Evolutionary conservation across 305 asterid species (phyloP), one percentile per base, ranked within the genome.

Genomic region (Solanum hybrid): DNA sequence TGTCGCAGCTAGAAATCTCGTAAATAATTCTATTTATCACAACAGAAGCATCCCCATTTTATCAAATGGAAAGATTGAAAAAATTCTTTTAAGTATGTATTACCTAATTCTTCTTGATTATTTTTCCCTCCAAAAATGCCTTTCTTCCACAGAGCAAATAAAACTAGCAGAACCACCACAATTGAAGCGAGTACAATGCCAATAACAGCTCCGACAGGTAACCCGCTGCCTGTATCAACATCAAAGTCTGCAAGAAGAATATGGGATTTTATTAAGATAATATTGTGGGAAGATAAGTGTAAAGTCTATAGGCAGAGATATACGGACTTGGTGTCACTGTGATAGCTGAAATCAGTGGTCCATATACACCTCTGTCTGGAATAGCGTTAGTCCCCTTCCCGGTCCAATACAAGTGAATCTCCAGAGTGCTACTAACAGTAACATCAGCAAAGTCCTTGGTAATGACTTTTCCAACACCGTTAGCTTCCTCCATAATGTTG

Each of bases 361-460:
- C 99, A 82, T 97, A 96, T 89, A 93, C 95, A 89, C 99, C 98
- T 93, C 96, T 92, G 15, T 88, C 90, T 35, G 99, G 99, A 91
- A 97, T 92, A 26, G 98, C 97, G 0, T 94, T 94, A n/a, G 99
- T 96, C 66, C 99, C 99, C 93, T 95, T 95, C 37, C 99, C 99
- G 2, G 93, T 93, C 99, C 99, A 97, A 93, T 94, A 97, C 93
- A 97, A 95, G 93, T 97, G 99, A 89, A 97, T 95, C 91, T 96
- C 98, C 85, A 96, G 91, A 32, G 98, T 96, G 91, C 95, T 94
- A 73, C 96, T 94, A 87, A 97, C 98, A 13, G 9, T 1, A 79
- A 91, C 93, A 29, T 91, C 56, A 3, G 89, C 42, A 87, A 96
- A 96, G 8, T 93, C 96, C 90, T 34, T 24, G 80, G 35, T 19